phyloP scores from a whole-genome alignment of 1,139 yeast genomes.

The Fermentozyma sake region DNA sequence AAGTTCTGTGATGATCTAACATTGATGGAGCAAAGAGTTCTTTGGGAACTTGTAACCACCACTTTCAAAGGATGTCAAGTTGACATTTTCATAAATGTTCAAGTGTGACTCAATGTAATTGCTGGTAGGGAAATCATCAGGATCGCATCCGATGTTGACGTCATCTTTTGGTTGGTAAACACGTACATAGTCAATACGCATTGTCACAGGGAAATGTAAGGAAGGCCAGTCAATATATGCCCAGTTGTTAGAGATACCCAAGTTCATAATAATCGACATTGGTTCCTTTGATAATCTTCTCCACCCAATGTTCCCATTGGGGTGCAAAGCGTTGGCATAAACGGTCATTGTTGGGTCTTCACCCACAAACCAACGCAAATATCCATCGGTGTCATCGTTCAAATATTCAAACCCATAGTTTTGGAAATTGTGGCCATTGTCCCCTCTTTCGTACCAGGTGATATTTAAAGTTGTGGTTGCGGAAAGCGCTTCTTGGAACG shows the following conservation, averaged over 20 bases:
- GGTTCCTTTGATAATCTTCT: constrained; percentile 79
- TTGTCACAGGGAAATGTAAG: constrained; percentile 60
- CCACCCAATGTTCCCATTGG: constrained; percentile 80
- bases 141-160: constrained; percentile 66
- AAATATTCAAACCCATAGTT: constrained; percentile 72
- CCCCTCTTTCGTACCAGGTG: constrained; percentile 70
- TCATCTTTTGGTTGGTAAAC: constrained; percentile 65
- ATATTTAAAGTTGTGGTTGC: constrained; percentile 66
- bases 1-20: too few relatives aligned
- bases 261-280: constrained; percentile 71
- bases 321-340: constrained; percentile 60
- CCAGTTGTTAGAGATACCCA: constrained; percentile 82
- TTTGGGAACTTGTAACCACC: constrained; percentile 70
- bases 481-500: constrained; percentile 79
- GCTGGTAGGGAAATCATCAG: constrained; percentile 64
- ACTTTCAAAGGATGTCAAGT: constrained; percentile 59
- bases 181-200: constrained; percentile 73
- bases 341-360: constrained; percentile 61
- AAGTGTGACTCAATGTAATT: constrained; percentile 65
- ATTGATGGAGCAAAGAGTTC: constrained; percentile 24
- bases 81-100: constrained; percentile 58
- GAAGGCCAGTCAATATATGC: constrained; percentile 77
- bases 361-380: constrained; percentile 80
- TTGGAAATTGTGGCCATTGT: constrained; percentile 47
- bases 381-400: constrained; percentile 64